Evolutionary conservation across 768 basidiomycete genomes (phyloP).

Genomic region (Hemileccinum impolitum): DNA sequence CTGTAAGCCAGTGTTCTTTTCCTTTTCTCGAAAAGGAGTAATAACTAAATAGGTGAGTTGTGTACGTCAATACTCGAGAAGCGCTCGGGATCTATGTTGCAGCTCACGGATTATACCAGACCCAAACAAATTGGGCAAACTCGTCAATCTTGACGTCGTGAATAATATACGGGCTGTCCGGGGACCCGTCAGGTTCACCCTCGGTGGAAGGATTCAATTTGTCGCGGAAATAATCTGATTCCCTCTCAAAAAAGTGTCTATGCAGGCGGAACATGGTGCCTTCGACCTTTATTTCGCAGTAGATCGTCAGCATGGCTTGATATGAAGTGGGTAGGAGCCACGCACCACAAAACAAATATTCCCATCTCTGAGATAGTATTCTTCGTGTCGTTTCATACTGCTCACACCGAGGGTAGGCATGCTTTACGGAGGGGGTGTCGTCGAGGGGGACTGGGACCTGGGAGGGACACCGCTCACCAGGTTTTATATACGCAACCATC

Average conservation of each 20-base stretch:
- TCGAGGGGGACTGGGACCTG: background rate
- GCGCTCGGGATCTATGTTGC: conserved; percentile 35
- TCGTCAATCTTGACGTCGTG: conserved; percentile 32
- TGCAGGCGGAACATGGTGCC: conserved; percentile 33
- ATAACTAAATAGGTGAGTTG: conserved; percentile 32
- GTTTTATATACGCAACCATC: conserved; percentile 14
- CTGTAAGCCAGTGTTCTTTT: conserved; percentile 49
- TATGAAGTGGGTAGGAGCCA: background rate
- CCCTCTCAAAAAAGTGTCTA: conserved; percentile 35
- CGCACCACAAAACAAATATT: conserved; percentile 54
- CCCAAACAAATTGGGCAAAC: conserved; percentile 49
- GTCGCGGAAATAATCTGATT: conserved; percentile 30
- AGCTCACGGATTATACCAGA: conserved; percentile 47
- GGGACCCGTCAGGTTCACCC: background rate
- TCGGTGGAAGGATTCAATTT: conserved; percentile 17
- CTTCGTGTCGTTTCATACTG: conserved; percentile 21
- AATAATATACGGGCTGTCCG: conserved; percentile 6
- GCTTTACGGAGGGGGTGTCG: background rate
- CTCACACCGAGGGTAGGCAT: conserved; percentile 12
- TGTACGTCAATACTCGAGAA: background rate
- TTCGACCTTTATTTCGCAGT: conserved; percentile 29
- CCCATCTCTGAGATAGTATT: conserved; percentile 53
- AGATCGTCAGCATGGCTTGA: background rate
- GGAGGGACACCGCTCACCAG: background rate
- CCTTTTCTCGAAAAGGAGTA: conserved; percentile 54